phyloP scores from a whole-genome alignment of 805 yeast species.

The Candida nitratophila region DNA sequence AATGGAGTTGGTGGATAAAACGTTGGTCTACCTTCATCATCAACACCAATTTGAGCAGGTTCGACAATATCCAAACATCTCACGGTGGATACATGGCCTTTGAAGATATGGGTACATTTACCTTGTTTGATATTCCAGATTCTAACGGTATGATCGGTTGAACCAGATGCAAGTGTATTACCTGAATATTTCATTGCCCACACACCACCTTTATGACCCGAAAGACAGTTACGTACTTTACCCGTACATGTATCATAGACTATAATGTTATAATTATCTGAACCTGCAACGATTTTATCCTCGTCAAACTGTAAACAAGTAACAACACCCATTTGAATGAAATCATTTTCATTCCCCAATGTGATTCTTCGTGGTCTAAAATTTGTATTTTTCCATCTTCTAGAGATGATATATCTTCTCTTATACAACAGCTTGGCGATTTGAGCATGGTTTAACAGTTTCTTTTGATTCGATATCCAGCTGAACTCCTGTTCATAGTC shows the following conservation, averaged over 20 bases:
- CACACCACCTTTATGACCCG: slow-evolving; percentile 96
- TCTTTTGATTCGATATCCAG: slow-evolving; percentile 8
- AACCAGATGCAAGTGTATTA: slow-evolving; percentile 82
- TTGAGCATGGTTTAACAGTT: slow-evolving; percentile 7
- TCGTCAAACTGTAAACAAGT: slow-evolving; percentile 93
- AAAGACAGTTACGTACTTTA: slow-evolving; percentile 47
- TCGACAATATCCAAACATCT: slow-evolving; percentile 81
- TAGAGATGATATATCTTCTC: slow-evolving; percentile 47
- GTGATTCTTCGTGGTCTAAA: slow-evolving; percentile 63
- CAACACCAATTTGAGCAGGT: slow-evolving; percentile 57
- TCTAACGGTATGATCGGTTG: slow-evolving; percentile 90
- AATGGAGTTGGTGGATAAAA: slow-evolving; percentile 58
- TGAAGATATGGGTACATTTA: slow-evolving; percentile 82
- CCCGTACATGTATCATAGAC: slow-evolving; percentile 78
- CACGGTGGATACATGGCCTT: slow-evolving; percentile 90
- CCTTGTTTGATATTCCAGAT: slow-evolving; percentile 88
- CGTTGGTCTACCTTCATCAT: slow-evolving; percentile 49
- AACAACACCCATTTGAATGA: slow-evolving; percentile 54
- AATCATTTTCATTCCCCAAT: slow-evolving; percentile 54
- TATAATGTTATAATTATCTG: slow-evolving; percentile 78
- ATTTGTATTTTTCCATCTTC: slow-evolving; percentile 75
- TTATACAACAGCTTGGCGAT: slow-evolving; percentile 40
- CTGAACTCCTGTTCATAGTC: slow-evolving; percentile 25
- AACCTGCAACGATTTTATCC: slow-evolving; percentile 85
- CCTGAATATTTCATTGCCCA: slow-evolving; percentile 93